Evolutionary conservation across 352 stramenopile species (phyloP).

Genomic region (Stramenopiles sp.): DNA sequence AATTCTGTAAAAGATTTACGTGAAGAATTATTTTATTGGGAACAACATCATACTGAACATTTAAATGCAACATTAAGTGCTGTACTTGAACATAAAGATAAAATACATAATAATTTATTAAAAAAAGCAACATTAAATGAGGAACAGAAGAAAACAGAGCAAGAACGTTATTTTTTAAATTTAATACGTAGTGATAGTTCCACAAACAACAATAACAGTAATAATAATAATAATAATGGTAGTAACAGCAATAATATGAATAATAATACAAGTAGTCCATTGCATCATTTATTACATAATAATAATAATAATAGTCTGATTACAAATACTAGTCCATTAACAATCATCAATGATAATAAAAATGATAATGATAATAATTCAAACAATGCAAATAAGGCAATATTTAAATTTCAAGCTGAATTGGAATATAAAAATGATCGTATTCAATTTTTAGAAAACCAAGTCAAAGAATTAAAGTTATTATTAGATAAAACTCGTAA

Average conservation of each 20-base stretch:
- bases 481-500: not conserved
- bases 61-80: not conserved
- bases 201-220: too few species aligned
- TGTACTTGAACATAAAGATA: not conserved
- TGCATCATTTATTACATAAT: not conserved
- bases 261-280: too few species aligned
- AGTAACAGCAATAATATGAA: too few species aligned
- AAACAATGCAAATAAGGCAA: not conserved
- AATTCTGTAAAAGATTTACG: not conserved
- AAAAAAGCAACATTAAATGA: too few species aligned
- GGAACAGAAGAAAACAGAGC: too few species aligned
- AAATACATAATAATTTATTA: not conserved
- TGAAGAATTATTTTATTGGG: slow-evolving; percentile 1
- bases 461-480: not conserved
- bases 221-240: too few species aligned
- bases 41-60: not conserved
- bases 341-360: not conserved
- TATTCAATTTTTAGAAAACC: too few species aligned
- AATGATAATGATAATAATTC: too few species aligned
- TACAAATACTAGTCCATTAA: not conserved
- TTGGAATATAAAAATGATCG: too few species aligned
- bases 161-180: too few species aligned
- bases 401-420: too few species aligned
- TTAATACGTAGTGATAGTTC: too few species aligned
- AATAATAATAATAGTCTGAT: not conserved